phyloP scores from a whole-genome alignment of 2,329 filamentous ascomycete species.

The Paramyrothecium sp. region DNA sequence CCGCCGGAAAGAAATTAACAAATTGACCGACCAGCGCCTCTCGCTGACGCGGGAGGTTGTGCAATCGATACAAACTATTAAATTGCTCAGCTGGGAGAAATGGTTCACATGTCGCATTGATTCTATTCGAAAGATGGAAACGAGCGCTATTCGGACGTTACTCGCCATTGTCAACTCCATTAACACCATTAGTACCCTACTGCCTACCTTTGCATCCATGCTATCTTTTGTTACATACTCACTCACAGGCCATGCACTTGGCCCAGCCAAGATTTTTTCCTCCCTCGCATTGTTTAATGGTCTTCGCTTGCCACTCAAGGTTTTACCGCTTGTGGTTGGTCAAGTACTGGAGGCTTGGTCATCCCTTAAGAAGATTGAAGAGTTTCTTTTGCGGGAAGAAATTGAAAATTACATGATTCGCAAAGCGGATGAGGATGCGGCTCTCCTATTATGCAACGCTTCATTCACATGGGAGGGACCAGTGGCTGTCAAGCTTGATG shows the following conservation, averaged over 20 bases:
- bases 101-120: conserved; percentile 78
- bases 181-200: conserved; percentile 77
- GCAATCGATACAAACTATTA: conserved; percentile 89
- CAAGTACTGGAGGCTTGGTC: conserved; percentile 88
- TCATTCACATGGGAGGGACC: conserved; percentile 86
- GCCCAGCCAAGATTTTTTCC: conserved; percentile 82
- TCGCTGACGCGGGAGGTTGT: conserved; percentile 90
- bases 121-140: conserved; percentile 72
- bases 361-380: conserved; percentile 80
- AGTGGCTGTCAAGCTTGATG: conserved; percentile 52
- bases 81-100: conserved; percentile 93
- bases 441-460: conserved; percentile 69
- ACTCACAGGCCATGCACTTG: conserved; percentile 63
- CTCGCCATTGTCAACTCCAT: conserved; percentile 83
- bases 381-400: conserved; percentile 86
- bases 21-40: conserved; percentile 89
- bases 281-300: conserved; percentile 93
- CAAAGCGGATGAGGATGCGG: conserved; percentile 58
- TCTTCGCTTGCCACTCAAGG: conserved; percentile 83
- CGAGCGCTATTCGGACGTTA: conserved; percentile 78
- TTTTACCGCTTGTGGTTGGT: conserved; percentile 83
- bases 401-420: conserved; percentile 66
- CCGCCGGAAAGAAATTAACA: conserved; percentile 80
- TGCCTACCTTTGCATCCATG: conserved; percentile 95
- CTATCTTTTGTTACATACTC: conserved; percentile 85